Evolutionary conservation across 139 green algal species (phyloP), one percentile per base, ranked within the genome.

Genomic region (Picochlorum sp.): DNA sequence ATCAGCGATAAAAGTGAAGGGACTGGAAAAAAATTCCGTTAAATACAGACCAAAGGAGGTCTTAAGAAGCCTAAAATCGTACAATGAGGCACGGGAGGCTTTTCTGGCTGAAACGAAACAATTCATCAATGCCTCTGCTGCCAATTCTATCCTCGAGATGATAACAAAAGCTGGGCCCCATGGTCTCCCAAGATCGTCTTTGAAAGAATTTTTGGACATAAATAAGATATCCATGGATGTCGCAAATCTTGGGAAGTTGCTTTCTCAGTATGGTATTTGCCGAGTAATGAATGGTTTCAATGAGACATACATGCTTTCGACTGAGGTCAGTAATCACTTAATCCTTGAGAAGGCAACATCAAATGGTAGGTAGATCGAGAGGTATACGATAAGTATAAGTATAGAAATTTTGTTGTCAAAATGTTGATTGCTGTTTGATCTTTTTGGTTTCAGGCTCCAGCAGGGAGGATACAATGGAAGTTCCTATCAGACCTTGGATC

Each of bases 401-500:
- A n/a, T n/a, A n/a, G n/a, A n/a, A n/a, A n/a, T n/a, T n/a, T n/a
- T n/a, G n/a, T n/a, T n/a, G n/a, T n/a, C n/a, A n/a, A n/a, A n/a
- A n/a, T n/a, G n/a, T n/a, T n/a, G n/a, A n/a, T n/a, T n/a, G n/a
- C n/a, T n/a, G n/a, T n/a, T n/a, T n/a, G n/a, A n/a, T n/a, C n/a
- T n/a, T n/a, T n/a, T n/a, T n/a, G n/a, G n/a, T n/a, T n/a, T n/a
- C n/a, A n/a, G n/a, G n/a, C n/a, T n/a, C n/a, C n/a, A n/a, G n/a
- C n/a, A n/a, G n/a, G n/a, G n/a, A n/a, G n/a, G n/a, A n/a, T n/a
- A n/a, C n/a, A n/a, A n/a, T n/a, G 20, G 65, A 72, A 26, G 45
- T 55, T 8, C 65, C 65, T 20, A 20, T 67, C 1, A 40, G 65
- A 14, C 65, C 65, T 4, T 72, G 65, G 65, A 50, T 63, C 4